These are phyloP conservation scores for Arthromyces matolae DNA, from an alignment of 768 basidiomycete genomes.

Conservation along the genomic window DNA sequence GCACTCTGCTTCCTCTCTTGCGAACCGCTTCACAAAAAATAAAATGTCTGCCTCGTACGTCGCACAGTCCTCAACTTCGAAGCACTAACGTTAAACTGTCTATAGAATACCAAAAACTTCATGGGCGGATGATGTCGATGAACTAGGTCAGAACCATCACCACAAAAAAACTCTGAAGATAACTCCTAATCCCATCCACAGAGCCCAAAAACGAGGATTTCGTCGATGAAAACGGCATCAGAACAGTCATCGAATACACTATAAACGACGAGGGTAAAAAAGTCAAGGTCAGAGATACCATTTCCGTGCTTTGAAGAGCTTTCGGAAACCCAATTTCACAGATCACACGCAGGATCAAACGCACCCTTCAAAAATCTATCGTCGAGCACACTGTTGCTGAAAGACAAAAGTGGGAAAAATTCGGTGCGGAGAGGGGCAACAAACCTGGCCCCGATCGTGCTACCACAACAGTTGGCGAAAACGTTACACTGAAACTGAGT, in stretches of 20 bases:
- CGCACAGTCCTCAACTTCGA: background rate
- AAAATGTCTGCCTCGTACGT: conserved; percentile 5
- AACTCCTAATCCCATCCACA: conserved; percentile 11
- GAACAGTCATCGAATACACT: conserved; percentile 77
- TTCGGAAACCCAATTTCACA: conserved; percentile 28
- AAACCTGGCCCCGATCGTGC: conserved; percentile 87
- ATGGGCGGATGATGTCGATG: conserved; percentile 88
- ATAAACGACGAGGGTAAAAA: conserved; percentile 93
- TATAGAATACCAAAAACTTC: conserved; percentile 59
- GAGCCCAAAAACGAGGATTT: conserved; percentile 65
- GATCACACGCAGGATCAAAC: conserved; percentile 85
- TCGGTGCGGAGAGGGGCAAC: conserved; percentile 87
- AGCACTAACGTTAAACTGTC: background rate
- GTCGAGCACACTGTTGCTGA: conserved; percentile 96
- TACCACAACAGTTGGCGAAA: conserved; percentile 86
- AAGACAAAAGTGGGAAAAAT: conserved; percentile 90
- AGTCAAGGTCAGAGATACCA: conserved; percentile 64
- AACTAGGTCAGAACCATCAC: conserved; percentile 43
- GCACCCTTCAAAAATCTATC: conserved; percentile 82
- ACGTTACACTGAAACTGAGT: conserved; percentile 42
- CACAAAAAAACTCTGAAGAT: background rate
- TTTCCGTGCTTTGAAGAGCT: background rate
- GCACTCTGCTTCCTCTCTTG: too few relatives aligned
- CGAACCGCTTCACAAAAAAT: too few relatives aligned
- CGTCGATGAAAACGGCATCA: conserved; percentile 82